phyloP scores from a whole-genome alignment of 2,329 filamentous ascomycete species.

The Torrubiella hemipterigena region DNA sequence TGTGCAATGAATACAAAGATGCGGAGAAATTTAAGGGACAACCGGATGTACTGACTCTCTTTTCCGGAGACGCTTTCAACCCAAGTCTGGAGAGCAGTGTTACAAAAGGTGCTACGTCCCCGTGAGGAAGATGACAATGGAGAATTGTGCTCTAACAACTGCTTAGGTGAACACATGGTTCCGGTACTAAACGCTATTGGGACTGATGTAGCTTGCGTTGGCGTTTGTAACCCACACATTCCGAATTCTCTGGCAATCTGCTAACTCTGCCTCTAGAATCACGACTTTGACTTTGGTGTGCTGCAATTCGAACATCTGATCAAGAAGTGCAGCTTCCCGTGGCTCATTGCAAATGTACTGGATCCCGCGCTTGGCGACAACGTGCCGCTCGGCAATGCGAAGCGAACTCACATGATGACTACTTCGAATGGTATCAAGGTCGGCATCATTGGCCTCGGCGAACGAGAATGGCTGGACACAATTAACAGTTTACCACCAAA shows the following conservation, averaged over 20 bases:
- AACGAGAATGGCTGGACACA: slow-evolving; percentile 80
- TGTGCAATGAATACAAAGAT: slow-evolving; percentile 63
- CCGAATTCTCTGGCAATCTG: slow-evolving; percentile 5
- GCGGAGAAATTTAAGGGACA: slow-evolving; percentile 48
- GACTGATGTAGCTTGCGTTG: slow-evolving; percentile 71
- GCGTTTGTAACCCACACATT: slow-evolving; percentile 56
- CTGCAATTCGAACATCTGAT: slow-evolving; percentile 64
- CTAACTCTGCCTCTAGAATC: slow-evolving; percentile 44
- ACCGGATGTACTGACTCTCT: slow-evolving; percentile 61
- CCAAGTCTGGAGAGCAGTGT: slow-evolving; percentile 80
- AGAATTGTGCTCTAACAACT: too few relatives aligned
- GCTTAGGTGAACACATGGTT: slow-evolving; percentile 67
- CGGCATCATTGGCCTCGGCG: slow-evolving; percentile 73
- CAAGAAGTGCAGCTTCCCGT: slow-evolving; percentile 70
- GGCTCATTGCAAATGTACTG: slow-evolving; percentile 79
- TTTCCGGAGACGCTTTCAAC: slow-evolving; percentile 89
- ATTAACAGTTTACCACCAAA: slow-evolving; percentile 78
- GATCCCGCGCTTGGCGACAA: slow-evolving; percentile 69
- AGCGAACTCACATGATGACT: slow-evolving; percentile 64
- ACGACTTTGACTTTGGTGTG: slow-evolving; percentile 87
- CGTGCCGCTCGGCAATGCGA: slow-evolving; percentile 63
- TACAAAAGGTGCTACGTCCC: slow-evolving; percentile 85
- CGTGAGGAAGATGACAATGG: too few relatives aligned
- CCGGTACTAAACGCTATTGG: slow-evolving; percentile 67
- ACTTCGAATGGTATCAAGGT: slow-evolving; percentile 77